Evolutionary conservation across 176 grass and related monocot genomes (phyloP).

Genomic region (Oryza coarctata): DNA sequence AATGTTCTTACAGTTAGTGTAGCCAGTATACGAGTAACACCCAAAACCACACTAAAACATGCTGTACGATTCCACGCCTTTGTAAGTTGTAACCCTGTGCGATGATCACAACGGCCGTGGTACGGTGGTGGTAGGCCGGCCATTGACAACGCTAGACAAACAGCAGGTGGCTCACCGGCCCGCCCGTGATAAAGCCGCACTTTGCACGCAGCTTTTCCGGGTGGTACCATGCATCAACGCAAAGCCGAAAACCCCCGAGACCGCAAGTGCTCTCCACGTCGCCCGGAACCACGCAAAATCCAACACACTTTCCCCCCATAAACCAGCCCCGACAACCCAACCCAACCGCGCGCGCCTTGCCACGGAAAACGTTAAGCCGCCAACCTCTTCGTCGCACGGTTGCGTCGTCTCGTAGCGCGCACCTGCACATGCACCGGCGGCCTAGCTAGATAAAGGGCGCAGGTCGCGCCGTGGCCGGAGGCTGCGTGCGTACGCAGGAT

Average conservation of each 20-base stretch:
- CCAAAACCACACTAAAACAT: too few relatives aligned
- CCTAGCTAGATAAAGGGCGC: too few relatives aligned
- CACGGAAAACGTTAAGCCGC: background rate
- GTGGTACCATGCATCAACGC: background rate
- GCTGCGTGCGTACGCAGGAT: background rate
- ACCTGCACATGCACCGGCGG: constrained; percentile 1
- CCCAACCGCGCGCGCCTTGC: background rate
- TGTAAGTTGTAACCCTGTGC: too few relatives aligned
- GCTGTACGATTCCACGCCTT: too few relatives aligned
- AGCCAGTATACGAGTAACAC: too few relatives aligned
- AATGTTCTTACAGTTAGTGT: too few relatives aligned
- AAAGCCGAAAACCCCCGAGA: background rate
- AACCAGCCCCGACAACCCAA: background rate
- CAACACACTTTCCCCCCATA: background rate
- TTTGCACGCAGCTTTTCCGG: background rate
- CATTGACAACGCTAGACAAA: background rate
- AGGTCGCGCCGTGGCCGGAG: too few relatives aligned
- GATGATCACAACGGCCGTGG: background rate
- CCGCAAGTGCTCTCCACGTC: constrained; percentile 28
- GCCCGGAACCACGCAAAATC: background rate
- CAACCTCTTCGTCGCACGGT: background rate
- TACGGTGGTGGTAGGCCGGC: background rate
- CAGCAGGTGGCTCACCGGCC: background rate
- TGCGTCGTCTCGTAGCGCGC: background rate
- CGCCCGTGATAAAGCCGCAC: too few relatives aligned